Conservation (phyloP, 139 green algal genomes). For the Chlorella ohadii region DNA sequence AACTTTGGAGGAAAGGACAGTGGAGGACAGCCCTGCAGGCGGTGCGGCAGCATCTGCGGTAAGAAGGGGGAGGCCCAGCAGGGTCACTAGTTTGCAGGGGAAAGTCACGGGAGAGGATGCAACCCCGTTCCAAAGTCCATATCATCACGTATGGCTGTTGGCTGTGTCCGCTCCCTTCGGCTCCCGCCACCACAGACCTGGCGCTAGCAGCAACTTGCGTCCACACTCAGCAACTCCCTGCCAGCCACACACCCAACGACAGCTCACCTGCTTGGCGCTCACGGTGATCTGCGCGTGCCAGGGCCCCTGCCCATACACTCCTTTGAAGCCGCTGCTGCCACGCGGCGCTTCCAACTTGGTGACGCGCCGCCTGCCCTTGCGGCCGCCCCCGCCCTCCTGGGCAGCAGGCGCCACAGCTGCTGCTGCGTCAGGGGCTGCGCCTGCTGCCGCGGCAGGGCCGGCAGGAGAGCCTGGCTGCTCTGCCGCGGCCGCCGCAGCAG, state of each 20-base stretch:
- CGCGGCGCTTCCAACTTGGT: background rate
- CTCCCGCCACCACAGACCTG: too few species aligned
- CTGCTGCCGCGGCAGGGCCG: background rate
- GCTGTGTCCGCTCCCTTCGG: too few species aligned
- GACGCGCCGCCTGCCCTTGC: background rate
- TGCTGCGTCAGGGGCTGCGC: background rate
- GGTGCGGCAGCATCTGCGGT: background rate
- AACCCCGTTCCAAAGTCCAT: too few species aligned
- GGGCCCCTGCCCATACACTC: background rate
- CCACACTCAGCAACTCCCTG: too few species aligned
- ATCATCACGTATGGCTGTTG: too few species aligned
- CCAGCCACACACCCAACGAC: too few species aligned
- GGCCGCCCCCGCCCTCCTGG: background rate
- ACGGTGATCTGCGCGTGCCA: background rate
- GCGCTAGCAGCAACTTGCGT: too few species aligned
- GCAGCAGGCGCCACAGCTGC: background rate
- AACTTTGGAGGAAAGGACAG: too few species aligned
- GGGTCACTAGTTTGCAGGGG: too few species aligned
- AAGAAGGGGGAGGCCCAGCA: background rate
- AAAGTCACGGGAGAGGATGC: too few species aligned
- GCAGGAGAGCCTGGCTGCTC: too few species aligned
- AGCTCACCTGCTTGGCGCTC: background rate
- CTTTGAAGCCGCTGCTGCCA: background rate
- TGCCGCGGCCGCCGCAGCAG: too few species aligned
- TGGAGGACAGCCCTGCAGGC: background rate